Percentiles rank a stretch among this genome's conserved stretches.
Conservation (phyloP, 768 basidiomycete species). For the Pulveroboletus frians region DNA sequence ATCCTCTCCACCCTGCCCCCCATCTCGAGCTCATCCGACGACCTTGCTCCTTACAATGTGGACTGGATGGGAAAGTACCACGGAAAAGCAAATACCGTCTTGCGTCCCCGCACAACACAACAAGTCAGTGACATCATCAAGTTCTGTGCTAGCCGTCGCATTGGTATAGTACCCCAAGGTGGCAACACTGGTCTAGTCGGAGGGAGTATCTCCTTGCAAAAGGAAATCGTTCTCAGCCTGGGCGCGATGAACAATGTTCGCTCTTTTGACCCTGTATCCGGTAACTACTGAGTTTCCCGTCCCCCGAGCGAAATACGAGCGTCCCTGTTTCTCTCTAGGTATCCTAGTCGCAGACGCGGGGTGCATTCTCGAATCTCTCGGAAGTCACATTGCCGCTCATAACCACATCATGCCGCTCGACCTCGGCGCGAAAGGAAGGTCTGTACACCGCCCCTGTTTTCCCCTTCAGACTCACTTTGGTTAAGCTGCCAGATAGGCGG, state of each 20-base stretch:
- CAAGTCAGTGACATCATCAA: constrained; percentile 87
- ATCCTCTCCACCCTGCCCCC: constrained; percentile 67
- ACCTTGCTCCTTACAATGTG: constrained; percentile 74
- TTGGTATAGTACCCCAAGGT: constrained; percentile 95
- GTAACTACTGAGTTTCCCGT: constrained; percentile 33
- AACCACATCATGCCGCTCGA: constrained; percentile 97
- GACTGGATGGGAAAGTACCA: constrained; percentile 98
- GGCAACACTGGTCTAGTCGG: constrained; percentile 98
- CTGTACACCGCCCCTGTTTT: constrained; percentile 11
- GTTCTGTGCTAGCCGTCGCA: constrained; percentile 74
- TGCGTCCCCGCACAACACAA: constrained; percentile 82
- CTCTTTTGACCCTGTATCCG: constrained; percentile 79
- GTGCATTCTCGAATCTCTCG: constrained; percentile 83
- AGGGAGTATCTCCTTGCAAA: constrained; percentile 81
- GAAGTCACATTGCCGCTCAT: constrained; percentile 79
- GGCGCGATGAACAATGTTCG: constrained; percentile 78
- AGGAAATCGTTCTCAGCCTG: constrained; percentile 84
- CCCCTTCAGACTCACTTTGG: not conserved
- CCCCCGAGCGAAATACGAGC: constrained; percentile 2
- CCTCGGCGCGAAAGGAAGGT: constrained; percentile 95
- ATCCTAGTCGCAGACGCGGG: constrained; percentile 92
- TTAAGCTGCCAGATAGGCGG: constrained; percentile 94
- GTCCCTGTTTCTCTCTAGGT: constrained; percentile 42
- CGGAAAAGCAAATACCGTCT: constrained; percentile 77
- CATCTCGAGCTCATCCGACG: constrained; percentile 42